A percentile compares a stretch with the other conserved stretches of the same genome.
Conservation (phyloP, 345 rosid genomes). For the Streptanthus diversifolius region DNA sequence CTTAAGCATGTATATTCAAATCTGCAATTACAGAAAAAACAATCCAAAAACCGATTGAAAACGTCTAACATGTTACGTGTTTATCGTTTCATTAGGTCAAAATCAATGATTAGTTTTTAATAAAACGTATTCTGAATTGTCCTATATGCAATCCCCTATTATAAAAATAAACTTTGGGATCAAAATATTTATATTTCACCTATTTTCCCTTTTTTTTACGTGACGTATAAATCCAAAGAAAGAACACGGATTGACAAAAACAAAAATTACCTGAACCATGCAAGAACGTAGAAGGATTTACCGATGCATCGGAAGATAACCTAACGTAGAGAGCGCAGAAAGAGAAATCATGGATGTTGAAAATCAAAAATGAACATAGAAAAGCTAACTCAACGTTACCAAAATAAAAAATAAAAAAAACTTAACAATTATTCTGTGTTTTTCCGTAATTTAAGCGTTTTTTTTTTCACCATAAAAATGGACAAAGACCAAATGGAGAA, state of each 20-base stretch:
- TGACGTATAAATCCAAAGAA: background rate
- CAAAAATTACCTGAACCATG: conserved; percentile 14
- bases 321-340: background rate
- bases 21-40: background rate
- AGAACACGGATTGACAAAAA: background rate
- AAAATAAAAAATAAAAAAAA: too few species aligned
- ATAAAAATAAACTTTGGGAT: background rate
- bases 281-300: conserved; percentile 23
- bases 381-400: background rate
- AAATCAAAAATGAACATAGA: background rate
- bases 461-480: background rate
- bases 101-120: background rate
- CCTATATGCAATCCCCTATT: background rate
- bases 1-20: background rate
- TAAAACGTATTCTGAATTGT: background rate
- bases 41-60: background rate
- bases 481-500: conserved; percentile 1
- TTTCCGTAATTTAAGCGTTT: background rate
- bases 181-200: background rate
- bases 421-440: background rate
- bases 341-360: background rate
- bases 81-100: background rate
- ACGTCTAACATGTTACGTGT: conserved; percentile 1
- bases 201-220: background rate
- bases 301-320: conserved; percentile 3